phyloP scores from a whole-genome alignment of 345 rosid species.

The Eucalyptus marginata region DNA sequence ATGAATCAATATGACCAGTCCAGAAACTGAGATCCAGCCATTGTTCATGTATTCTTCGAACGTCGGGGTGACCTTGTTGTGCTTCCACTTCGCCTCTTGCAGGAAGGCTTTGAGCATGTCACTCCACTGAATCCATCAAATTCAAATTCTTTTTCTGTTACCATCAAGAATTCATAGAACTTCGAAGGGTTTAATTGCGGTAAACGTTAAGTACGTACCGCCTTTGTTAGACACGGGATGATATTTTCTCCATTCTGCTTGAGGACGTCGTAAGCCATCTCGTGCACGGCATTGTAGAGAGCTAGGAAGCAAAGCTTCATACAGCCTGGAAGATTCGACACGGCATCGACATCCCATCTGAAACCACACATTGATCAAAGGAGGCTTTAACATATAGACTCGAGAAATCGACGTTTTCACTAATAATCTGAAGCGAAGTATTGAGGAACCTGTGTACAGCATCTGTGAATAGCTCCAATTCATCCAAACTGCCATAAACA shows the following conservation, averaged over 20 bases:
- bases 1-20: not conserved
- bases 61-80: constrained; percentile 1
- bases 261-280: constrained; percentile 23
- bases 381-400: not conserved
- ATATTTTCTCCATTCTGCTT: constrained; percentile 6
- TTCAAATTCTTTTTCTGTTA: too few species aligned
- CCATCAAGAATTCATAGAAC: not conserved
- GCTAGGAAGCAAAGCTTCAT: constrained; percentile 35
- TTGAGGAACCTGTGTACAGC: constrained; percentile 16
- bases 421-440: not conserved
- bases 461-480: constrained; percentile 18
- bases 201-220: not conserved
- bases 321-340: constrained; percentile 13
- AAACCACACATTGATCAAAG: not conserved
- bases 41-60: constrained; percentile 26
- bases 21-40: not conserved
- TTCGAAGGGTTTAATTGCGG: not conserved
- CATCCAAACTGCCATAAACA: constrained; percentile 21
- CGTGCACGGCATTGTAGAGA: constrained; percentile 22
- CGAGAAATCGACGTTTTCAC: not conserved
- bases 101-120: constrained; percentile 28
- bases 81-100: constrained; percentile 26
- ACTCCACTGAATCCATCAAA: constrained; percentile 16
- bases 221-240: constrained; percentile 11
- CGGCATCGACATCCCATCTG: constrained; percentile 30